Percentiles rank a stretch among this genome's conserved stretches.
phyloP scores from a whole-genome alignment of 106 monocot species.

The Ottelia alismoides region DNA sequence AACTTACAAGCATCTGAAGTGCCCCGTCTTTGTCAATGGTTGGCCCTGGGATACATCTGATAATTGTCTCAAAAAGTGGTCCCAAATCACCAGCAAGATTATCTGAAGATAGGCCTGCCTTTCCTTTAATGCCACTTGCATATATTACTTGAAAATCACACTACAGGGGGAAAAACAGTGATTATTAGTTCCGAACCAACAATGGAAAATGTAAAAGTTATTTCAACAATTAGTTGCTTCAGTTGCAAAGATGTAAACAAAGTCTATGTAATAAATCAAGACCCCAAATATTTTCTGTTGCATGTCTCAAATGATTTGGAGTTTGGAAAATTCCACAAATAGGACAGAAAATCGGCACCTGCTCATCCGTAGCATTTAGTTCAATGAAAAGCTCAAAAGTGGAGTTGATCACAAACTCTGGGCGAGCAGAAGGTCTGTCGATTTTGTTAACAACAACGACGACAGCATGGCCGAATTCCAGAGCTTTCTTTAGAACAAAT shows the following conservation, averaged over 20 bases:
- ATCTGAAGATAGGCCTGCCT: constrained; percentile 82
- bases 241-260: no score
- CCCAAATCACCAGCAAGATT: constrained; percentile 91
- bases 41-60: constrained; percentile 97
- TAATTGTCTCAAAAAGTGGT: constrained; percentile 94
- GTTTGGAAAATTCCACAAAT: no score
- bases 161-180: constrained; percentile 28
- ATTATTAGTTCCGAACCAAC: no score
- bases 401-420: constrained; percentile 90
- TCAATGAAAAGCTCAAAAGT: constrained; percentile 99
- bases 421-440: constrained; percentile 89
- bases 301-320: no score
- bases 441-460: constrained; percentile 97
- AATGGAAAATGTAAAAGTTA: no score
- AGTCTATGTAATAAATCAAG: no score
- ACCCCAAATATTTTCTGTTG: no score
- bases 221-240: no score
- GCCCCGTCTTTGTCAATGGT: constrained; percentile 71
- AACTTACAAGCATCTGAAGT: constrained; percentile 96
- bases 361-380: constrained; percentile 97
- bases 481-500: constrained; percentile 98
- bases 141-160: constrained; percentile 99
- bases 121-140: constrained; percentile 95
- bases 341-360: constrained; percentile 29
- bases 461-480: constrained; percentile 98